Evolutionary conservation across 495 filamentous ascomycete species (phyloP).

Genomic region (Penicillium parvum): DNA sequence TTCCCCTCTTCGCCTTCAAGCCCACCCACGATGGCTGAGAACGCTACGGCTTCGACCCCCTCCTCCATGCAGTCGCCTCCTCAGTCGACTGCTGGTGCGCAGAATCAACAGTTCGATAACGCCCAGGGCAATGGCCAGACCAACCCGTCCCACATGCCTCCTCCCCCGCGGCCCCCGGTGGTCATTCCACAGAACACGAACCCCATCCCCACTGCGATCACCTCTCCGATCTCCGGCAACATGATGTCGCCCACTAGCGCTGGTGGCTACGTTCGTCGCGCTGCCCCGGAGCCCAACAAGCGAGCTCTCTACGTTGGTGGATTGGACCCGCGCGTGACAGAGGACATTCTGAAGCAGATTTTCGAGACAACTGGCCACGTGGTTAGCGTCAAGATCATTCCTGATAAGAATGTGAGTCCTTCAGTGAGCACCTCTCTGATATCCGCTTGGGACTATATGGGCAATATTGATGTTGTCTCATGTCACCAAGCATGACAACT

Average conservation of each 20-base stretch:
- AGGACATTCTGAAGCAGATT: constrained; percentile 95
- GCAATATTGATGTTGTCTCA: not conserved
- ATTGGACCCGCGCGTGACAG: constrained; percentile 89
- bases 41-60: constrained; percentile 48
- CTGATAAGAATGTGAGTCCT: constrained; percentile 93
- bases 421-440: not conserved
- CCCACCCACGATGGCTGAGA: constrained; percentile 61
- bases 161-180: constrained; percentile 81
- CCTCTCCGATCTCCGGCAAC: constrained; percentile 72
- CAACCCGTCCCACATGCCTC: constrained; percentile 78
- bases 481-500: no score
- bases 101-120: constrained; percentile 67
- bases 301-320: constrained; percentile 94
- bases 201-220: constrained; percentile 89
- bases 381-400: constrained; percentile 98
- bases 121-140: constrained; percentile 57
- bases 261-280: constrained; percentile 80
- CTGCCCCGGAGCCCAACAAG: constrained; percentile 98
- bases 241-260: constrained; percentile 80
- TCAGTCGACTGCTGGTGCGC: constrained; percentile 61
- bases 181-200: constrained; percentile 96
- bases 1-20: constrained; percentile 14
- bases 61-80: constrained; percentile 60
- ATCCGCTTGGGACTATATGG: no score
- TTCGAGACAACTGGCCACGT: constrained; percentile 99